A percentile compares a stretch with the other conserved stretches of the same genome.
These are phyloP conservation scores for cucumber (Cucumis sativus) DNA, from an alignment of 306 rosid species.

Conservation along the genomic window Cucumber_9930_V3 NC_026659.2:6984501-6985000, in stretches of 20 bases:
- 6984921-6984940: background rate
- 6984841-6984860: background rate
- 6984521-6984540: too few species aligned
- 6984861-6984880: background rate
- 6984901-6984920: constrained; percentile 4
- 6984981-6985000: background rate
- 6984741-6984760: background rate
- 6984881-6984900: constrained; percentile 4
- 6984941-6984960: background rate
- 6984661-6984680: background rate
- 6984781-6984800: background rate
- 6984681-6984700: background rate
- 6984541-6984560: too few species aligned
- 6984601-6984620: too few species aligned
- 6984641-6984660: too few species aligned
- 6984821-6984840: background rate
- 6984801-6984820: background rate
- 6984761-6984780: background rate
- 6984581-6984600: too few species aligned
- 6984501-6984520: too few species aligned
- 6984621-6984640: too few species aligned
- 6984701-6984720: background rate
- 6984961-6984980: constrained; percentile 1
- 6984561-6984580: too few species aligned
- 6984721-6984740: background rate